phyloP scores from a whole-genome alignment of 2,329 filamentous ascomycete genomes.

The Capronia coronata region DNA sequence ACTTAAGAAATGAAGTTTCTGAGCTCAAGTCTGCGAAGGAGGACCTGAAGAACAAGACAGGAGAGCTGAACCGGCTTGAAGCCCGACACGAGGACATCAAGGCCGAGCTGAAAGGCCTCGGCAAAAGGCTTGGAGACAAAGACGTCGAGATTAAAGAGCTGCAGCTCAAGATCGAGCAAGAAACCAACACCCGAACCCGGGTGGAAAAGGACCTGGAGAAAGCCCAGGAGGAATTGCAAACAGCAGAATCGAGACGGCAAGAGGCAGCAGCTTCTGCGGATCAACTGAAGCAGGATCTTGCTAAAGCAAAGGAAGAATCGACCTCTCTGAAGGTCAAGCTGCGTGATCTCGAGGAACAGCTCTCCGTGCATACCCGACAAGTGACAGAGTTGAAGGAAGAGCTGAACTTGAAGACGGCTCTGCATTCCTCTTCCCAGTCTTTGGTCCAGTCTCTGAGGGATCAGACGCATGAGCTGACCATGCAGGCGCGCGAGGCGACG shows the following conservation, averaged over 20 bases:
- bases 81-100: constrained; percentile 74
- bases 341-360: constrained; percentile 67
- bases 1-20: constrained; percentile 67
- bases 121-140: constrained; percentile 64
- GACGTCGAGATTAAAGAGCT: constrained; percentile 71
- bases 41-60: constrained; percentile 58
- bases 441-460: constrained; percentile 89
- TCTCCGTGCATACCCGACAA: constrained; percentile 62
- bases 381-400: constrained; percentile 67
- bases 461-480: constrained; percentile 77
- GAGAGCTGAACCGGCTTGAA: constrained; percentile 69
- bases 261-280: constrained; percentile 69
- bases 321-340: constrained; percentile 51
- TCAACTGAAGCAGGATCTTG: constrained; percentile 62
- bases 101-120: constrained; percentile 63
- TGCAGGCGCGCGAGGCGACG: constrained; percentile 84
- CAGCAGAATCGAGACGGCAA: constrained; percentile 69
- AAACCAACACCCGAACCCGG: constrained; percentile 63
- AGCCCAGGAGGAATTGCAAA: constrained; percentile 69
- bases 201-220: constrained; percentile 73
- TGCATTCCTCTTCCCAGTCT: constrained; percentile 78
- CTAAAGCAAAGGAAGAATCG: constrained; percentile 66
- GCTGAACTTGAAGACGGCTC: constrained; percentile 72
- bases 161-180: constrained; percentile 69
- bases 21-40: constrained; percentile 68